Conservation (phyloP, 176 grass and related monocot genomes). For the Carex littledalei region DNA sequence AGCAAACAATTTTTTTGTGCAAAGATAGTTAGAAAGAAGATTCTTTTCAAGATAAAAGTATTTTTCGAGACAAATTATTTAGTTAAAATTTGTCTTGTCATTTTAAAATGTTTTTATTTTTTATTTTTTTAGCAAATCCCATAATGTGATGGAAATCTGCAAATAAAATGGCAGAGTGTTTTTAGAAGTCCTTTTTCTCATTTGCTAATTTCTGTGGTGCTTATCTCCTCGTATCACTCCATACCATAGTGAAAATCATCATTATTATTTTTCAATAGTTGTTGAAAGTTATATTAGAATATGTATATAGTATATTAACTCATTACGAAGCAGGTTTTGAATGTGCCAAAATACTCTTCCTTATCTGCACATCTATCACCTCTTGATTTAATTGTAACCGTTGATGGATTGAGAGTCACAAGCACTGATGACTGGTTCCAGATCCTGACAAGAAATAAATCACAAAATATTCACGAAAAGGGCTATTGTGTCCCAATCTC, state of each 20-base stretch:
- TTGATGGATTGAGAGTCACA: conserved; percentile 68
- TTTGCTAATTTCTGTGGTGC: background rate
- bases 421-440: conserved; percentile 57
- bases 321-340: conserved; percentile 50
- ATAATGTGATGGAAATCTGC: background rate
- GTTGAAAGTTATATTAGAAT: background rate
- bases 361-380: conserved; percentile 55
- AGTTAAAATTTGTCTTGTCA: background rate
- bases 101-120: background rate
- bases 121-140: background rate
- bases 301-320: conserved; percentile 14
- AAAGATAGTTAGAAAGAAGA: background rate
- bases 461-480: conserved; percentile 42
- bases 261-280: background rate
- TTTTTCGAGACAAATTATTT: background rate
- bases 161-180: background rate
- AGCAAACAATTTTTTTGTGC: background rate
- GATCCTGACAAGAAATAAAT: conserved; percentile 36
- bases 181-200: background rate
- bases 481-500: conserved; percentile 76
- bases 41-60: background rate
- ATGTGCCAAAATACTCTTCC: conserved; percentile 51
- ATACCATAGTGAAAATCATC: background rate
- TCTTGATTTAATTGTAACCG: conserved; percentile 67
- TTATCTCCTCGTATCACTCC: background rate